Conservation (phyloP, 2,329 filamentous ascomycete genomes). For the Colletotrichum sp. region DNA sequence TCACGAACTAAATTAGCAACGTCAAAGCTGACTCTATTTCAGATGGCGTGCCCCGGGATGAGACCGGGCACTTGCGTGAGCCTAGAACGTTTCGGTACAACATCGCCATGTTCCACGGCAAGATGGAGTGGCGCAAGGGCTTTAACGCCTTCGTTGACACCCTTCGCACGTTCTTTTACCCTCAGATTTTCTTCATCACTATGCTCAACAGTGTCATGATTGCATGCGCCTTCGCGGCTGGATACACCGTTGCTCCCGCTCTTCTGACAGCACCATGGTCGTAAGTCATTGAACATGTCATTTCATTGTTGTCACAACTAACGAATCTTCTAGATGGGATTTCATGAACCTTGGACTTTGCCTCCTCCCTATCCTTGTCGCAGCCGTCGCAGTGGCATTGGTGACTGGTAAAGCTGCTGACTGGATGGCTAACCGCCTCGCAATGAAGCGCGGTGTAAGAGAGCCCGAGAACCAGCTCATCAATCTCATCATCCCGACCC, state of each 20-base stretch:
- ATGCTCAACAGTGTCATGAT: conserved; percentile 34
- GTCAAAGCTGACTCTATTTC: not conserved
- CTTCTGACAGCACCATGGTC: conserved; percentile 12
- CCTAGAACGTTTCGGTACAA: conserved; percentile 32
- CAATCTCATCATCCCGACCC: conserved; percentile 32
- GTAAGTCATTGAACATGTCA: not conserved
- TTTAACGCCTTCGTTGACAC: conserved; percentile 29
- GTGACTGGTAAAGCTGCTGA: conserved; percentile 33
- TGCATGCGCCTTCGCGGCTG: conserved; percentile 29
- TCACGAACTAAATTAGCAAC: not conserved
- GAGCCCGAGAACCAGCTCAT: conserved; percentile 36
- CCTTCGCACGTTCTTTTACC: conserved; percentile 35
- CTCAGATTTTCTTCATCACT: conserved; percentile 35
- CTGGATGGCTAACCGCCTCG: conserved; percentile 28
- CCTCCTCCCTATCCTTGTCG: conserved; percentile 30
- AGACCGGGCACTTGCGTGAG: not conserved
- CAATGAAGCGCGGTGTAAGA: conserved; percentile 28
- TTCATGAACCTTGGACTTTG: conserved; percentile 31
- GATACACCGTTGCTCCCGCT: conserved; percentile 24
- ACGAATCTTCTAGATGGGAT: conserved; percentile 24
- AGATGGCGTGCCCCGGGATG: conserved; percentile 25
- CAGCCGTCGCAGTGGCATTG: conserved; percentile 34
- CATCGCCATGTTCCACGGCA: conserved; percentile 33
- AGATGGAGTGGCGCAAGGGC: conserved; percentile 28
- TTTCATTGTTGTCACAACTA: not conserved